Base-by-base conservation (phyloP, 2,329 filamentous ascomycete genomes). In the Camillea tinctor region DNA sequence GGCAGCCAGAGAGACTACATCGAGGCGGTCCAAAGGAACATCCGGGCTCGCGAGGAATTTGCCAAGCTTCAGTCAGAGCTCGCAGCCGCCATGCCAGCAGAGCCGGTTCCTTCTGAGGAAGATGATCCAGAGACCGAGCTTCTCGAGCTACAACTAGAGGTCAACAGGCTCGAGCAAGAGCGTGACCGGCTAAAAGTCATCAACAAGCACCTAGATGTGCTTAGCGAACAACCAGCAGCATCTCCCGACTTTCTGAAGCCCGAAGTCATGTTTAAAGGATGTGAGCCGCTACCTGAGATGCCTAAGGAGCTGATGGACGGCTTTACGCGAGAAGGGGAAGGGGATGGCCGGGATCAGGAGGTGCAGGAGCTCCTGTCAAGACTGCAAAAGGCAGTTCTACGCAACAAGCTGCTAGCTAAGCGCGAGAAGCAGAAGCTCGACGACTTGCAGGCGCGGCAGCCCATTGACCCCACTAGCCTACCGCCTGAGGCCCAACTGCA, bases 321-420 rank as follows among this genome's bases (percentile, higher is more conserved):
- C 20, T 77, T 86, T 49, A 76, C 78, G 6, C 72, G 76, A 26
- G 79, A 81, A 55, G 73, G 75, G 48, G 73, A 71, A 23, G 64
- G 71, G 5, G 26, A 30, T 9, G 6, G 36, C 36, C 65, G 74
- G 4, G 75, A 76, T 15, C 71, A 73, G 1, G 79, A 82, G 44
- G 68, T 88, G 1, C 75, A 78, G 53, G 76, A 74, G 1, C 77
- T 85, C 4, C 73, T 84, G 49, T 76, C 79, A 26, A 77, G 79
- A 24, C 72, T 89, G 5, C 84, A 88, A 64, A 87, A 84, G 68
- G 81, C 81, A 0, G 81, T 86, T 3, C 71, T 89, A 30, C 80
- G 81, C 36, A 80, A 86, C 19, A 88, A 86, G 65, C 72, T 88
- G 19, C 74, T 82, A 6, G 76, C 87, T 0, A 79, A 80, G 62